Evolutionary conservation across 345 rosid genomes (phyloP), one percentile per base, ranked within the genome.

Genomic region (Salix suchowensis): DNA sequence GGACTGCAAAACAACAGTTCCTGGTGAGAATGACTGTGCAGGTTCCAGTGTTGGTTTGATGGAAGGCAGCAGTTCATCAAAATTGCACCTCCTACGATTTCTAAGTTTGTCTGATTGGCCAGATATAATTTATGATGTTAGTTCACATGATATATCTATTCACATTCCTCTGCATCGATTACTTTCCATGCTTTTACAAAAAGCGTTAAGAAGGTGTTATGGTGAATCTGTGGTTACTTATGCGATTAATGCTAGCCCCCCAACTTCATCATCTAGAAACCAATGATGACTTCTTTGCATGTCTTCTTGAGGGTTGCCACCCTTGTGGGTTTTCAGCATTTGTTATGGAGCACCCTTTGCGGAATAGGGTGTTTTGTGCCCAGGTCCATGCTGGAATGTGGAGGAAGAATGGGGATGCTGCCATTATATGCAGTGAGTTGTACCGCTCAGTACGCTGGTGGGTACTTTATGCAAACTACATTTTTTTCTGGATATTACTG

Each of bases 361-460:
- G 91, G 64, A 83, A 88, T 76, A 89, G 96, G 89, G 99, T 89
- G 36, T 96, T 96, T 74, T 92, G 92, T 85, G 91, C 99, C 37
- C 87, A 96, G 77, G 92, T 96, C 80, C 89, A 82, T 72, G 96
- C 97, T 76, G 97, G 97, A 84, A 91, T 93, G 98, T 96, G 99
- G 99, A 89, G 85, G 79, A 96, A 86, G 91, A 93, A 96, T 82
- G 97, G 88, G 68, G 98, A 96, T 80, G 78, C 90, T 81, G 93
- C 94, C 60, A 40, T 86, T 79, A 77, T 90, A 74, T 84, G 89
- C 79, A 84, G 81, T 71, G 94, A 93, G 74, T 93, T 89, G 92
- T 93, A 93, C 75, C 93, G 91, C 70, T 89, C 98, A 65, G 91
- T 80, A 79, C 91, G 89, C 40, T 89, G 98, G 98, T 96, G 80